phyloP scores from a whole-genome alignment of 345 rosid genomes.

The Hevea brasiliensis region DNA sequence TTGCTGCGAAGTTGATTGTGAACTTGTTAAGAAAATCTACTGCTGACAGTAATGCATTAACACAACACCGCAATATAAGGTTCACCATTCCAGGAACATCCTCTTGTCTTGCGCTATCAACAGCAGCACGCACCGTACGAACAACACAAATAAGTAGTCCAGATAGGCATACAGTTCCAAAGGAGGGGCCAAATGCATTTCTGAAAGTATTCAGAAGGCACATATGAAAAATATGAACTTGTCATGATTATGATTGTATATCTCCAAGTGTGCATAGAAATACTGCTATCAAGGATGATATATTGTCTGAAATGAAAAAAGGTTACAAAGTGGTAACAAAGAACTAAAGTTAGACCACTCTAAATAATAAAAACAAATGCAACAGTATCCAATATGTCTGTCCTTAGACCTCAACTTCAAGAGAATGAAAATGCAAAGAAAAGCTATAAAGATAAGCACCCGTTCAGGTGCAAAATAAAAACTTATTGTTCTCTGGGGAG shows the following conservation, averaged over 20 bases:
- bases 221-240: background rate
- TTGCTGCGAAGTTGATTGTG: slow-evolving; percentile 88
- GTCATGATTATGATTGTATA: background rate
- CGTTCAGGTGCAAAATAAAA: background rate
- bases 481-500: background rate
- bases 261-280: background rate
- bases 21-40: slow-evolving; percentile 87
- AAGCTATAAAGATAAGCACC: background rate
- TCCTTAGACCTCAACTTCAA: background rate
- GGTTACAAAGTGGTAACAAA: background rate
- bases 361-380: background rate
- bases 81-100: slow-evolving; percentile 67
- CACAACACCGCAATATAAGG: slow-evolving; percentile 60
- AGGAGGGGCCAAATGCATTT: slow-evolving; percentile 84
- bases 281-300: background rate
- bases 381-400: background rate
- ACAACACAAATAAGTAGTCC: slow-evolving; percentile 70
- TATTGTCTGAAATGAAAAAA: background rate
- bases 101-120: slow-evolving; percentile 77
- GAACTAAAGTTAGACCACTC: background rate
- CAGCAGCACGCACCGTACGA: slow-evolving; percentile 77
- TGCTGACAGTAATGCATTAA: slow-evolving; percentile 54
- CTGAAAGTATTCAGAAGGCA: slow-evolving; percentile 42
- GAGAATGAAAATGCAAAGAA: background rate
- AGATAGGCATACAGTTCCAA: slow-evolving; percentile 84